phyloP scores from a whole-genome alignment of 768 basidiomycete species.

The Asterophora parasitica region DNA sequence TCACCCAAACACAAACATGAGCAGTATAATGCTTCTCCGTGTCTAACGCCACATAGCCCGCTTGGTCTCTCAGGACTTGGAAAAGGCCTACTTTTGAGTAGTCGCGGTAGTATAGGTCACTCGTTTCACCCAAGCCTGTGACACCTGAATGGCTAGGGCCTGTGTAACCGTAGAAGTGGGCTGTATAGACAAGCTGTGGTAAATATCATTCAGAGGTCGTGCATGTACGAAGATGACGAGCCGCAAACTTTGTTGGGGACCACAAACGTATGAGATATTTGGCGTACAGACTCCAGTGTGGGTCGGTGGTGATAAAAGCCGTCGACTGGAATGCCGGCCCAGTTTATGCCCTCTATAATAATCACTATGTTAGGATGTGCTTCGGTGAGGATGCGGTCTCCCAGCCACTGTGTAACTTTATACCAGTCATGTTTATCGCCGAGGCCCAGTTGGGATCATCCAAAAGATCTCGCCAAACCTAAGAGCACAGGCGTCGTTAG shows the following conservation, averaged over 20 bases:
- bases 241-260: constrained; percentile 10
- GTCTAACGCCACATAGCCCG: constrained; percentile 14
- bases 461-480: constrained; percentile 14
- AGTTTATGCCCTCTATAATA: constrained; percentile 16
- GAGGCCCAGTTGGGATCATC: constrained; percentile 12
- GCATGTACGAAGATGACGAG: background rate
- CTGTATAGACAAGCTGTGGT: constrained; percentile 11
- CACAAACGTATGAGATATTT: constrained; percentile 11
- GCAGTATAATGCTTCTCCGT: constrained; percentile 14
- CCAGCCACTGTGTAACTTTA: constrained; percentile 6
- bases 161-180: constrained; percentile 16
- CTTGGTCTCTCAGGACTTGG: constrained; percentile 9
- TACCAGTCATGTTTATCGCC: constrained; percentile 11
- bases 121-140: constrained; percentile 15
- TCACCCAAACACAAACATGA: constrained; percentile 11
- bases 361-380: constrained; percentile 14
- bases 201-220: background rate
- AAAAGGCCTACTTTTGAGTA: constrained; percentile 11
- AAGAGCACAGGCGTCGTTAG: background rate
- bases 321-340: constrained; percentile 14
- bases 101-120: constrained; percentile 14
- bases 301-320: constrained; percentile 16
- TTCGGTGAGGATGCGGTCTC: constrained; percentile 13
- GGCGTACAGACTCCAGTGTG: constrained; percentile 12
- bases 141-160: constrained; percentile 15